A percentile compares a stretch with the other conserved stretches of the same genome.
These are phyloP conservation scores for Arachis hypogaea DNA, from an alignment of 306 rosid species.

Conservation along the genomic window DNA sequence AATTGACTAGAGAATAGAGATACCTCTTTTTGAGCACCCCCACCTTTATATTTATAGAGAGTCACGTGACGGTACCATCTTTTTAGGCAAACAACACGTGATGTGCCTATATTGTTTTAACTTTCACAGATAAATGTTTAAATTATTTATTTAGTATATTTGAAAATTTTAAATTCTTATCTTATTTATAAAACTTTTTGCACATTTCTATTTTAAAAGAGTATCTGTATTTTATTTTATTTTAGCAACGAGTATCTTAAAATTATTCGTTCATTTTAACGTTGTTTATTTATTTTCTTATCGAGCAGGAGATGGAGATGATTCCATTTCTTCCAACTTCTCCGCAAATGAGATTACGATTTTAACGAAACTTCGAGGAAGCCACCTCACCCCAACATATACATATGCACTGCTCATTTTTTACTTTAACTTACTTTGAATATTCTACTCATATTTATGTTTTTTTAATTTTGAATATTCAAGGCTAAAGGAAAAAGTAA, in stretches of 20 bases:
- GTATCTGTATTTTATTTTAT: too few species aligned
- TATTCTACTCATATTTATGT: too few species aligned
- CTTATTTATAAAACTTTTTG: too few species aligned
- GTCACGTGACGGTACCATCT: constrained; percentile 46
- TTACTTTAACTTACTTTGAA: too few species aligned
- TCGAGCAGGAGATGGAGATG: background rate
- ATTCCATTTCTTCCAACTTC: constrained; percentile 28
- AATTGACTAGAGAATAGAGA: background rate
- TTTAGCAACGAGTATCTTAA: background rate
- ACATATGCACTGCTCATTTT: background rate
- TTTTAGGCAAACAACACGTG: constrained; percentile 36
- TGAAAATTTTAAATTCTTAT: too few species aligned
- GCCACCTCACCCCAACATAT: background rate
- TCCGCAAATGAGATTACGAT: constrained; percentile 34
- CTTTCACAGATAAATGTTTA: background rate
- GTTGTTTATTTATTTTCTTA: background rate
- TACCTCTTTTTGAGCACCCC: constrained; percentile 34
- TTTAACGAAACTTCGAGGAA: constrained; percentile 21
- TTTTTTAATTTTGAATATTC: too few species aligned
- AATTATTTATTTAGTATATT: too few species aligned
- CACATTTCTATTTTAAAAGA: too few species aligned
- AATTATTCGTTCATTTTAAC: background rate
- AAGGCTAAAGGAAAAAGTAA: too few species aligned
- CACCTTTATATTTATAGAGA: constrained; percentile 15
- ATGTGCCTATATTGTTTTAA: constrained; percentile 29